Conservation (phyloP, 1,284 basidiomycete genomes). For the Austroboletus olivaceoglutinosus region DNA sequence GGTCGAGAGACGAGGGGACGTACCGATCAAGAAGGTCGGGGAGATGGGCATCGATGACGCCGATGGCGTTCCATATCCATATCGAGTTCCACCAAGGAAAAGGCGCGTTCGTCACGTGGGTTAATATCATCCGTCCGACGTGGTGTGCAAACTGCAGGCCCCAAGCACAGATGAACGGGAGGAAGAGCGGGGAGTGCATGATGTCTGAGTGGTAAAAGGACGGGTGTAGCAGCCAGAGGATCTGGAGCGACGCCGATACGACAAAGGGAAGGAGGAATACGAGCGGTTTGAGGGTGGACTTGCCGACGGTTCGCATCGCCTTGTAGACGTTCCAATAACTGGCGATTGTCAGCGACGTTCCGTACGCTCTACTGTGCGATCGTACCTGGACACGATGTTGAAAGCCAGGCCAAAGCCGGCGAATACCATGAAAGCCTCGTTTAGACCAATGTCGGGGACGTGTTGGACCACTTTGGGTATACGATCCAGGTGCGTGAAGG, state of each 20-base stretch:
- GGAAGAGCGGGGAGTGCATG: slow-evolving; percentile 64
- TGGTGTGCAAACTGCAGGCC: slow-evolving; percentile 84
- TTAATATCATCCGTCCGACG: slow-evolving; percentile 90
- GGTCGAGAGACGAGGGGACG: not conserved
- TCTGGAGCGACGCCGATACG: slow-evolving; percentile 65
- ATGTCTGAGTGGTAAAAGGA: slow-evolving; percentile 54
- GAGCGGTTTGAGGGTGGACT: slow-evolving; percentile 56
- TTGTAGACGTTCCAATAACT: slow-evolving; percentile 78
- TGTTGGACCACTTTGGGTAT: slow-evolving; percentile 46
- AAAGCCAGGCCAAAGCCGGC: slow-evolving; percentile 71
- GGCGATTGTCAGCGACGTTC: slow-evolving; percentile 3
- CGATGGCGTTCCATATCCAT: slow-evolving; percentile 80
- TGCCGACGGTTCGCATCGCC: slow-evolving; percentile 40
- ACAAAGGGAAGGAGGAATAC: slow-evolving; percentile 80
- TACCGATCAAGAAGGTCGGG: slow-evolving; percentile 66
- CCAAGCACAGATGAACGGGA: slow-evolving; percentile 91
- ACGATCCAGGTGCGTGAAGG: slow-evolving; percentile 56
- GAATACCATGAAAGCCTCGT: slow-evolving; percentile 87
- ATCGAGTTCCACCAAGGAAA: slow-evolving; percentile 90
- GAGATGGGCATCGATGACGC: slow-evolving; percentile 82
- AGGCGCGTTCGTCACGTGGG: slow-evolving; percentile 82
- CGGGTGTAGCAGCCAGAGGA: slow-evolving; percentile 78
- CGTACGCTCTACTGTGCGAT: not conserved
- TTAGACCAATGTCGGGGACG: slow-evolving; percentile 72
- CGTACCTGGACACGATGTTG: slow-evolving; percentile 77